phyloP scores from a whole-genome alignment of 2,329 filamentous ascomycete species.

The Fusarium miscanthi region DNA sequence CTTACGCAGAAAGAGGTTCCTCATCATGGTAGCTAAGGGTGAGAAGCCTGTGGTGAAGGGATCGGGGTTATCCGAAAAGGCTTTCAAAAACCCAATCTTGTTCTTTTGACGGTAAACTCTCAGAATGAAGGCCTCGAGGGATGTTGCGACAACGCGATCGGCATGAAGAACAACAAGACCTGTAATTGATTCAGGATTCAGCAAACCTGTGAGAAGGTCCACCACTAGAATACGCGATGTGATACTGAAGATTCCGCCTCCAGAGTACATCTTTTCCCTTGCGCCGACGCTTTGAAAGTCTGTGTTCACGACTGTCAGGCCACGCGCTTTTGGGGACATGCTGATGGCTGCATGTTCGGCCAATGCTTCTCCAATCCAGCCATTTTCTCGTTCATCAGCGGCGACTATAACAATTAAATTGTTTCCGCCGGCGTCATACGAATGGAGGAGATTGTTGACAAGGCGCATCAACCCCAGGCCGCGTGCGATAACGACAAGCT shows the following conservation, averaged over 20 bases:
- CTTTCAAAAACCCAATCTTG: conserved; percentile 92
- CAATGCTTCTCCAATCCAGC: conserved; percentile 95
- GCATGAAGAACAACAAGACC: conserved; percentile 90
- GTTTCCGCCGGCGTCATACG: conserved; percentile 95
- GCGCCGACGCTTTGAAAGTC: conserved; percentile 88
- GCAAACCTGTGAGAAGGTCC: conserved; percentile 85
- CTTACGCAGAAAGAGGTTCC: conserved; percentile 87
- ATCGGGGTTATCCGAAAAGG: conserved; percentile 93
- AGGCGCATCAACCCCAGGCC: conserved; percentile 92
- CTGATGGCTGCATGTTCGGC: conserved; percentile 96
- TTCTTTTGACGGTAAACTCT: conserved; percentile 95
- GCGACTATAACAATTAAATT: conserved; percentile 91
- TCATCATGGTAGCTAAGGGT: conserved; percentile 88
- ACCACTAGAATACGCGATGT: conserved; percentile 96
- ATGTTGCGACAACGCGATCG: conserved; percentile 86
- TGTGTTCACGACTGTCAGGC: conserved; percentile 92
- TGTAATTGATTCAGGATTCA: conserved; percentile 86
- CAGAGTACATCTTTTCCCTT: conserved; percentile 90
- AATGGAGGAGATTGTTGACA: conserved; percentile 95
- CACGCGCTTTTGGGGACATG: conserved; percentile 81
- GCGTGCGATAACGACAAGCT: conserved; percentile 89
- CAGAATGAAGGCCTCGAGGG: conserved; percentile 93
- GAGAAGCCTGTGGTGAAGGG: conserved; percentile 90
- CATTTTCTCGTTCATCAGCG: conserved; percentile 92
- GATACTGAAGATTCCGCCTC: conserved; percentile 93